Base-by-base conservation (phyloP, 2,329 filamentous ascomycete genomes). In the Acephala macrosclerotiorum region DNA sequence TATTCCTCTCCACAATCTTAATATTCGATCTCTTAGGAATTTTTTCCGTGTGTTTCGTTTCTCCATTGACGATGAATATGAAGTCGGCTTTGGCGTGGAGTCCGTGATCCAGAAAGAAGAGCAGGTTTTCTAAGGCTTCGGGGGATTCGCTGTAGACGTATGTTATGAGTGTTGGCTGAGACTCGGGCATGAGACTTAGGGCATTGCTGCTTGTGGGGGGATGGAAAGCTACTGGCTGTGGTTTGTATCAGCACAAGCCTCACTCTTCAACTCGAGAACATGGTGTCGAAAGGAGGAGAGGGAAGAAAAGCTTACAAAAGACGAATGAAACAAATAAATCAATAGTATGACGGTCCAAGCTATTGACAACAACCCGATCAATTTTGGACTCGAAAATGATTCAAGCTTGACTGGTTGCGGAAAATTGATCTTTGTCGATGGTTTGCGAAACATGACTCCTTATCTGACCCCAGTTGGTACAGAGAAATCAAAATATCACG, bases 61-160 rank as follows among this genome's bases (percentile, higher is more conserved):
- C 47, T 3, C 72, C 74, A 42, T 75, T 75, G 16, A 75, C 38
- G 22, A 75, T 72, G 60, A 75, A 75, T 20, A 75, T 35, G 40
- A 74, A 74, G 55, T 75, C 73, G 1, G 74, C 72, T 6, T 63
- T 61, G 8, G 53, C 71, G 38, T 76, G 74, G 22, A 75, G 61
- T 18, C 61, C 74, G 59, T 75, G 72, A 1, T 64, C 56, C 25
- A 74, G 60, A 36, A 74, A 76, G 63, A 72, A 75, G 20, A 71
- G 18, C 42, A 75, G 59, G 60, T 75, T 75, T 22, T 40, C 20
- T 14, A 71, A 65, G 2, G 74, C 67, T 16, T 64, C 61, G 6
- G 64, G 53, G 12, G 72, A 68, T 51, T 73, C 70, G n/a, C 62
- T 72, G 56, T 75, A 72, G 20, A 70, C 73, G 58, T 75, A 75